Evolutionary conservation across 2,329 filamentous ascomycete genomes (phyloP).

Genomic region (Hymenoscyphus scutula): DNA sequence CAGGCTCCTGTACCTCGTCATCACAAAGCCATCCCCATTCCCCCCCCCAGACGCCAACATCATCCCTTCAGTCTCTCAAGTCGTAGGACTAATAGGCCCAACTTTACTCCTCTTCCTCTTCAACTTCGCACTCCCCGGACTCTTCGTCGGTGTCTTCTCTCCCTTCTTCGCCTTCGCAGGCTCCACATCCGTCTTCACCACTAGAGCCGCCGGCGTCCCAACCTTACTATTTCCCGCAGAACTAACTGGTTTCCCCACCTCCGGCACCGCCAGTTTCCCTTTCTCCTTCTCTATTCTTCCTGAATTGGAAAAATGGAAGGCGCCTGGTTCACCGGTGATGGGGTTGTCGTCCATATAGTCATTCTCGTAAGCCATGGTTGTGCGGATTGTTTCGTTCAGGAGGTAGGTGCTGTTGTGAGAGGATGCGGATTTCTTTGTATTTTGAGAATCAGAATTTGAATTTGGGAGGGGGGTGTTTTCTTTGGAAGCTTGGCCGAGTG

Average conservation of each 20-base stretch:
- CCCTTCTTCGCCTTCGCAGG: slow-evolving; percentile 32
- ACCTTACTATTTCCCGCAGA: slow-evolving; percentile 21
- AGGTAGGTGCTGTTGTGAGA: slow-evolving; percentile 29
- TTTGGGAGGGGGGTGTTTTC: slow-evolving; percentile 48
- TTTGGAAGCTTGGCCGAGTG: slow-evolving; percentile 31
- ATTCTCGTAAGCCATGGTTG: slow-evolving; percentile 58
- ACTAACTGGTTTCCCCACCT: slow-evolving; percentile 17
- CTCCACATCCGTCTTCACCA: slow-evolving; percentile 31
- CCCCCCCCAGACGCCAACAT: no score
- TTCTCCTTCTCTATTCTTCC: slow-evolving; percentile 44
- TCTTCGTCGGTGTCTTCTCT: slow-evolving; percentile 35
- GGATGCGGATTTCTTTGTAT: slow-evolving; percentile 25
- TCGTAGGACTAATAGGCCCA: slow-evolving; percentile 28
- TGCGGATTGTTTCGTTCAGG: slow-evolving; percentile 55
- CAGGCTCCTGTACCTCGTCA: no score
- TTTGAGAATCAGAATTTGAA: slow-evolving; percentile 12
- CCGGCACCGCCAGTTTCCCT: slow-evolving; percentile 21
- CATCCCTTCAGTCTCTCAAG: no score
- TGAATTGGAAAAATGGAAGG: slow-evolving; percentile 62
- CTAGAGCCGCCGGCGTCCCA: slow-evolving; percentile 23
- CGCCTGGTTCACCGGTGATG: slow-evolving; percentile 63
- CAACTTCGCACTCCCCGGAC: slow-evolving; percentile 35
- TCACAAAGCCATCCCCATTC: no score
- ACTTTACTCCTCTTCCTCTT: slow-evolving; percentile 41
- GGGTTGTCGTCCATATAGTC: slow-evolving; percentile 68